phyloP scores from a whole-genome alignment of 2,329 filamentous ascomycete genomes.

The Aspergillus ochraceus region DNA sequence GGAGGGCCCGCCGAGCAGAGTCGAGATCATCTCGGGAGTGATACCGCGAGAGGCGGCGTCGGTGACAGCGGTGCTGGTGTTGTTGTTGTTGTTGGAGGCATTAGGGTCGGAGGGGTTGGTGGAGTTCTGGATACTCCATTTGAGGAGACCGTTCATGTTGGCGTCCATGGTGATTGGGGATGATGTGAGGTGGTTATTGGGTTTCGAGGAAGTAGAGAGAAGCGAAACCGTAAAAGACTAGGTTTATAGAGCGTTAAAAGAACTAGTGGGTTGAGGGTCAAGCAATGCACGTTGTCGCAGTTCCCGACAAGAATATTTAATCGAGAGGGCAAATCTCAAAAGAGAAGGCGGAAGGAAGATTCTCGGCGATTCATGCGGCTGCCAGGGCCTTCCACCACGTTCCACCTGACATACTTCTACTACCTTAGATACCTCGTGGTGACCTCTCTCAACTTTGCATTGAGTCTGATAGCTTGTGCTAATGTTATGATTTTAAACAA shows the following conservation, averaged over 20 bases:
- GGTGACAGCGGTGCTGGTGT: constrained; percentile 13
- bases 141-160: constrained; percentile 73
- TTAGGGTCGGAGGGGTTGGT: constrained; percentile 38
- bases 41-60: constrained; percentile 47
- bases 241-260: no score
- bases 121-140: constrained; percentile 73
- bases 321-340: constrained; percentile 1
- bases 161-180: constrained; percentile 52
- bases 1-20: constrained; percentile 78
- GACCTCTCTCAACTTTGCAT: no score
- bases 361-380: constrained; percentile 14
- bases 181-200: background rate
- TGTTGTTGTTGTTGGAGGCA: constrained; percentile 30
- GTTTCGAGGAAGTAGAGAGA: background rate
- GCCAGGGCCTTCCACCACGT: constrained; percentile 26
- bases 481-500: background rate
- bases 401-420: constrained; percentile 10
- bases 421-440: no score
- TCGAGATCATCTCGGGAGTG: constrained; percentile 68
- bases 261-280: background rate
- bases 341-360: constrained; percentile 13
- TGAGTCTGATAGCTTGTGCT: background rate
- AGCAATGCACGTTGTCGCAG: background rate
- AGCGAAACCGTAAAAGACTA: no score
- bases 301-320: background rate